Conservation (phyloP, 495 filamentous ascomycete species). For the Podospora anserina region DNA sequence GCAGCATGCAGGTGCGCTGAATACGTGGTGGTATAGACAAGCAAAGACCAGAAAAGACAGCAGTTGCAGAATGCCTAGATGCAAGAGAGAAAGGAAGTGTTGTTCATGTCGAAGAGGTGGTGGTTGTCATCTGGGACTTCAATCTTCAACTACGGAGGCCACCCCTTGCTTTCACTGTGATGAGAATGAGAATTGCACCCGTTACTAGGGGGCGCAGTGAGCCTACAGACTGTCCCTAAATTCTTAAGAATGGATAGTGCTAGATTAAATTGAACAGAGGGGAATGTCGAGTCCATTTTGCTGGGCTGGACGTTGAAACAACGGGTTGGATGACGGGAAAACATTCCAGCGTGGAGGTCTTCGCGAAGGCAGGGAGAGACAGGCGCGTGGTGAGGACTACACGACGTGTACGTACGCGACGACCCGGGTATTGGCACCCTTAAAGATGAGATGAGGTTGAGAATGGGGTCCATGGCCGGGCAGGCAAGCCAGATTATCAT, state of each 20-base stretch:
- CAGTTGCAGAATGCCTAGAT: neutral
- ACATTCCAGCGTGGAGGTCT: conserved; percentile 25
- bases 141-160: neutral
- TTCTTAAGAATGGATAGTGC: neutral
- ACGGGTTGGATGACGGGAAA: conserved; percentile 20
- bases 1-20: conserved; percentile 6
- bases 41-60: neutral
- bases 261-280: conserved; percentile 5
- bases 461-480: no score
- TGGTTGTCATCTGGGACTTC: neutral
- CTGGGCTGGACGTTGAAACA: conserved; percentile 13
- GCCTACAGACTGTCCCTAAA: conserved; percentile 7
- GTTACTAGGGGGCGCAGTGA: conserved; percentile 7
- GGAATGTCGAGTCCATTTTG: conserved; percentile 15
- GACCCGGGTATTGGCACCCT: neutral
- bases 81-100: neutral
- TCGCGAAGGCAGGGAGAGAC: conserved; percentile 6
- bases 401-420: neutral
- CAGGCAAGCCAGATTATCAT: neutral
- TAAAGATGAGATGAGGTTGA: no score
- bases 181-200: neutral
- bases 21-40: conserved; percentile 7
- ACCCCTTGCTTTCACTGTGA: neutral
- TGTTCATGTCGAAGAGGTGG: conserved; percentile 21
- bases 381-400: conserved; percentile 8